Evolutionary conservation across 2,329 filamentous ascomycete genomes (phyloP).

Genomic region (Daldinia eschscholtzii): DNA sequence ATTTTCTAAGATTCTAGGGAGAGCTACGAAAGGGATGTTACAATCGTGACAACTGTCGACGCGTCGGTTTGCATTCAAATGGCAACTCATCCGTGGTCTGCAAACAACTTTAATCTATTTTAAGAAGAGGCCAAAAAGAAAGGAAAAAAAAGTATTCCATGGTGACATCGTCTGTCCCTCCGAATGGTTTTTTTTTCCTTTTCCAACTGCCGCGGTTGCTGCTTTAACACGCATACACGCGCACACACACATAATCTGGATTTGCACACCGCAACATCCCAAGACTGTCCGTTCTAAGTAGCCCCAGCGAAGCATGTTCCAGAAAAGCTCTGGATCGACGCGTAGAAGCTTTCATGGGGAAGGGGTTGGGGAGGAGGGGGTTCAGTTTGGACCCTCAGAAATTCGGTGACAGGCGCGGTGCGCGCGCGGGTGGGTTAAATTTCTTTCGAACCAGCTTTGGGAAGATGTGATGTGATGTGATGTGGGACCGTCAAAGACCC

Average conservation of each 20-base stretch:
- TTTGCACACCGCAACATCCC: background rate
- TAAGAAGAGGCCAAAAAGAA: too few species aligned
- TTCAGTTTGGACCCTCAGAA: background rate
- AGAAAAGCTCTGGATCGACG: slow-evolving; percentile 7
- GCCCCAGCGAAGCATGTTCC: slow-evolving; percentile 4
- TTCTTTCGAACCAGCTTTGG: background rate
- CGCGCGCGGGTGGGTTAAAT: slow-evolving; percentile 2
- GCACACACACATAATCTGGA: too few species aligned
- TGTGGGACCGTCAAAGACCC: slow-evolving; percentile 3
- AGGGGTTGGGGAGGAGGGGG: background rate
- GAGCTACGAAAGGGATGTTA: background rate
- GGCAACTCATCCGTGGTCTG: too few species aligned
- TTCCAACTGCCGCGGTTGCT: background rate
- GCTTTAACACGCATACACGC: background rate
- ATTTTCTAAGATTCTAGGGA: background rate
- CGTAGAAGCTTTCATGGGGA: background rate
- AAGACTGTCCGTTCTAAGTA: background rate
- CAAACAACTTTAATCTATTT: too few species aligned
- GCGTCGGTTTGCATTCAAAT: background rate
- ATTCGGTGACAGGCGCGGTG: slow-evolving; percentile 1
- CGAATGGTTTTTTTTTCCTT: background rate
- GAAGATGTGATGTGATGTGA: background rate
- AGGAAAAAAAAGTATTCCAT: background rate
- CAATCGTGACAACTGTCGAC: background rate
- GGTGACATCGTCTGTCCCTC: background rate